Base-by-base conservation (phyloP, 2,329 filamentous ascomycete genomes). In the Aspergillus bombycis region DNA sequence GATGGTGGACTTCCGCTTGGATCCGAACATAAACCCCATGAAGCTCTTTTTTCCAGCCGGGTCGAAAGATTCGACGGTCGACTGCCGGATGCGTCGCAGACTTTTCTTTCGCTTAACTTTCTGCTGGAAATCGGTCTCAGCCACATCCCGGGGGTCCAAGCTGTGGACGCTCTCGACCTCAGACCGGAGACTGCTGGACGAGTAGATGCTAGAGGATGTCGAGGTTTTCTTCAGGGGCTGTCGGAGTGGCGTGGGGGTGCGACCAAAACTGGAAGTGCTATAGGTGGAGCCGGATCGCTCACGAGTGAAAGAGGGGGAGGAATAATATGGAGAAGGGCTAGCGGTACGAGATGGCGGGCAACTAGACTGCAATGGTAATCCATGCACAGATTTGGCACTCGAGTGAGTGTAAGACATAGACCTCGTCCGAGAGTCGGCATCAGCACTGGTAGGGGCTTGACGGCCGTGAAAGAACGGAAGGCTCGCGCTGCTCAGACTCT, bases 181-280 rank as follows among this genome's bases (percentile, higher is more conserved):
- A 0, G 74, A 74, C 6, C 70, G 72, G 14, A 76, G 64, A 38
- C 72, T 75, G 60, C 67, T 74, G n/a, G 70, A 59, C 0, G 74
- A 77, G 53, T 69, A 61, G 1, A 74, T 63, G 55, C 73, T 74
- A 7, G 69, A 68, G 0, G 68, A 57, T 0, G 66, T 65, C 10
- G 72, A 72, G 55, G 73, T 69, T 38, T 75, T 72, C 46, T 74
- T 70, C 1, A 74, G 65, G 48, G 71, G 73, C 21, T 65, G 67
- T 6, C 70, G 71, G 60, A 72, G 68, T 26, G 69, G 69, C 1
- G 66, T 26, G 1, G 67, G 70, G 4, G 73, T 69, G 32, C 70
- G 68, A 16, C 68, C 67, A 5, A 69, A 60, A 52, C 70, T 73
- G 14, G 68, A 69, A 16, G 68, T 62, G 46, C 71, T 74, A 65